Evolutionary conservation across 495 filamentous ascomycete species (phyloP).

Genomic region (Emericellopsis terricola): DNA sequence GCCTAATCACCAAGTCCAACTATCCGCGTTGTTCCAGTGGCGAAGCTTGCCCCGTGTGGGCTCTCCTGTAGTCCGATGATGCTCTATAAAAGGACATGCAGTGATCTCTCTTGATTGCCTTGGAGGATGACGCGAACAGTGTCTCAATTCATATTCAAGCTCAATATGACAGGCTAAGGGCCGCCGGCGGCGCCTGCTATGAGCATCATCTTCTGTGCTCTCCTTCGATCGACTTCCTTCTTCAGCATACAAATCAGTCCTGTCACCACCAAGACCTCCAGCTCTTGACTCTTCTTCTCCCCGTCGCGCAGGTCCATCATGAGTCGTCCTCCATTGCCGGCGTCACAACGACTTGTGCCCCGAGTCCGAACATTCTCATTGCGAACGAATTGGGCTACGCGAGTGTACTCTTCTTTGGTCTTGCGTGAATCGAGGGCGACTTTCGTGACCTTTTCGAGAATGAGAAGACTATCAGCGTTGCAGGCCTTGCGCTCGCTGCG

Average conservation of each 20-base stretch:
- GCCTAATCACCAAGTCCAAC: too few relatives aligned
- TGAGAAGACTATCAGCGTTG: slow-evolving; percentile 13
- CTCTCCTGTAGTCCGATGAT: too few relatives aligned
- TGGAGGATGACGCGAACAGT: too few relatives aligned
- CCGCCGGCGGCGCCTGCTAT: too few relatives aligned
- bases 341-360: slow-evolving; percentile 19
- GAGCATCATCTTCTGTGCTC: slow-evolving; percentile 23
- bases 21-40: too few relatives aligned
- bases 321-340: slow-evolving; percentile 35
- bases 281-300: slow-evolving; percentile 13
- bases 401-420: slow-evolving; percentile 8
- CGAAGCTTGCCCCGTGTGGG: too few relatives aligned
- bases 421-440: slow-evolving; percentile 3
- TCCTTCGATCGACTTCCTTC: slow-evolving; percentile 36
- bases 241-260: slow-evolving; percentile 38
- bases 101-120: too few relatives aligned
- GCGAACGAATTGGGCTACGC: slow-evolving; percentile 27
- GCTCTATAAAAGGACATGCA: too few relatives aligned
- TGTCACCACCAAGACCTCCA: slow-evolving; percentile 27
- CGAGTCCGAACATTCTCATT: slow-evolving; percentile 21
- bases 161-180: too few relatives aligned
- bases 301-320: slow-evolving; percentile 15
- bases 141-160: too few relatives aligned
- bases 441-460: slow-evolving; percentile 15
- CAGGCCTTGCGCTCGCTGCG: slow-evolving; percentile 13